Evolutionary conservation across 1,284 basidiomycete species (phyloP), one percentile per base, ranked within the genome.

Genomic region (Bjerkandera adusta): DNA sequence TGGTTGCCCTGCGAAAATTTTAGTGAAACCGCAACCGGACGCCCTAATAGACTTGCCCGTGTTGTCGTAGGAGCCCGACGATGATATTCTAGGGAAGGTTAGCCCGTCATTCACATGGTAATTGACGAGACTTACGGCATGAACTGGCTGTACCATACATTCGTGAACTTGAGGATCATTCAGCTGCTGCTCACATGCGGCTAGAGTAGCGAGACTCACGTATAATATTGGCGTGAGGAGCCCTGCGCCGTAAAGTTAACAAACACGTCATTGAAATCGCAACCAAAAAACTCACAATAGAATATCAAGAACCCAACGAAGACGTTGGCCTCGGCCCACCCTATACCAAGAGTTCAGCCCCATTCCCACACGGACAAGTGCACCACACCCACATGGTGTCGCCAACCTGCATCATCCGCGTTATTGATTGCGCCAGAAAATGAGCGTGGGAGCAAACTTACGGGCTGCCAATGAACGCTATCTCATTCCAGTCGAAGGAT

Each of bases 271-370:
- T 12, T 15, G 22, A 27, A 16, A n/a, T 18, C 15, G 27, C 15
- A 21, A 22, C 30, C 10, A n/a, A 29, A 7, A 4, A 10, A 52
- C 53, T 41, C 35, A 65, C 83, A 87, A 68, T 81, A 86, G 68
- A 86, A 85, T 50, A 90, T 64, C 13, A 90, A 63, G 61, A 95
- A 96, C 1, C 90, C 92, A 33, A 69, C 73, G 13, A 84, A 78
- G 37, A 93, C 75, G 66, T 97, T 97, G 43, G 86, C 89, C 59
- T 83, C 82, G 2, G 83, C 83, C 84, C 83, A 86, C 83, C 65
- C 64, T 66, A 45, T 13, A 16, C 6, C 25, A 13, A 26, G 12
- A 34, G 12, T n/a, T 25, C 3, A 29, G 25, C 22, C 25, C 8
- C 22, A 33, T 13, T 20, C 4, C n/a, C 15, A 18, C 38, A n/a